Evolutionary conservation across 345 rosid genomes (phyloP), one percentile per base, ranked within the genome.

Genomic region (Erucastrum elatum): DNA sequence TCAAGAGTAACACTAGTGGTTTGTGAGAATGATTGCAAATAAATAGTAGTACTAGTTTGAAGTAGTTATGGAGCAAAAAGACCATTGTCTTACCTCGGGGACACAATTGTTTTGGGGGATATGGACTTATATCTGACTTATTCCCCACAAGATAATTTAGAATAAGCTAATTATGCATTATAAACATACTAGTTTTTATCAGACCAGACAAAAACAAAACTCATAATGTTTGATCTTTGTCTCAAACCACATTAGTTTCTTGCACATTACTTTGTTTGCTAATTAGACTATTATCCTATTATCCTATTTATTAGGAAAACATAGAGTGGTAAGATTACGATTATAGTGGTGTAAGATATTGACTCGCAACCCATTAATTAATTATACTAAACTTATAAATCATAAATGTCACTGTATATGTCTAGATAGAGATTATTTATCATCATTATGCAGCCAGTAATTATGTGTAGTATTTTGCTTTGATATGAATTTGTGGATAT

Each of bases 201-300:
- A 70, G 44, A 77, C 75, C 58, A 69, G 66, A 70, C 44, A 70
- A 53, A 70, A 51, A 70, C 27, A 70, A 62, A 70, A 27, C 65
- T 64, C 70, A 70, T 77, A 70, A 70, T 77, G 80, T 77, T 77
- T 64, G 53, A 70, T 27, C 34, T 16, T 17, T 37, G 71, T 53
- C 81, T 71, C 69, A 77, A 70, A 77, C 76, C 65, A 29, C 76
- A 71, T 71, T 70, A 77, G 70, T 77, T 71, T 55, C 66, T 29
- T 64, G 71, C 81, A 71, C 66, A 63, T 64, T 27, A 56, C 60
- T 70, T 64, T 77, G 81, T 64, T 64, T 77, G 27, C 35, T 64
- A 26, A 25, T 51, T 26, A 59, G 41, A 62, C 71, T 49, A 25
- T 4, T 69, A 16, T 62, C 70, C 64, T 59, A 35, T 21, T 21